Percentiles rank a stretch among this genome's conserved stretches.
These are phyloP conservation scores for Saturnispora dispora DNA, from an alignment of 805 yeast species.

Conservation along the genomic window DNA sequence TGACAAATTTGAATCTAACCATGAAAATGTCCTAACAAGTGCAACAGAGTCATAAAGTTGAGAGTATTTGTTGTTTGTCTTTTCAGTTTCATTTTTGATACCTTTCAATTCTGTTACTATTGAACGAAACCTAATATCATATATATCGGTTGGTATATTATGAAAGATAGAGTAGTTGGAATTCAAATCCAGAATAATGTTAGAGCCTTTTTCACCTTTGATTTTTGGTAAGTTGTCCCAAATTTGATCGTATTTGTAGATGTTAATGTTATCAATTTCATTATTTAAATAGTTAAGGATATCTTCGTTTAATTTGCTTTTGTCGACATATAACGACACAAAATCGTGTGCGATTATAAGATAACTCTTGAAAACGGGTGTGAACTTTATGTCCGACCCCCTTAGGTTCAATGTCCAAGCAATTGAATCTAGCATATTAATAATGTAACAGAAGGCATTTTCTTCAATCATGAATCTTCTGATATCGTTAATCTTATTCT, in stretches of 20 bases:
- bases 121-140: constrained; percentile 18
- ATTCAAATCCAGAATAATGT: constrained; percentile 18
- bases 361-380: constrained; percentile 80
- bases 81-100: constrained; percentile 64
- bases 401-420: constrained; percentile 47
- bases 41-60: constrained; percentile 83
- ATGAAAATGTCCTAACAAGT: constrained; percentile 61
- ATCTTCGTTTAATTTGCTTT: constrained; percentile 29
- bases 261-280: constrained; percentile 22
- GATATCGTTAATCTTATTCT: constrained; percentile 29
- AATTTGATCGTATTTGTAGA: constrained; percentile 47
- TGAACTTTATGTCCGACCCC: constrained; percentile 64
- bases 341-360: constrained; percentile 35
- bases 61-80: constrained; percentile 60
- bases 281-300: constrained; percentile 14
- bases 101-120: constrained; percentile 56
- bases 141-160: constrained; percentile 19
- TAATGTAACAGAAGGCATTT: constrained; percentile 39
- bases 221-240: constrained; percentile 43
- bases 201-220: constrained; percentile 10
- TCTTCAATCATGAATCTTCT: constrained; percentile 22
- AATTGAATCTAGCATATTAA: constrained; percentile 40
- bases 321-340: constrained; percentile 34
- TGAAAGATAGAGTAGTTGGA: constrained; percentile 24
- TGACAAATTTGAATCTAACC: constrained; percentile 58